phyloP scores from a whole-genome alignment of 1,139 yeast genomes.

The Saccharomycopsis crataegensis region DNA sequence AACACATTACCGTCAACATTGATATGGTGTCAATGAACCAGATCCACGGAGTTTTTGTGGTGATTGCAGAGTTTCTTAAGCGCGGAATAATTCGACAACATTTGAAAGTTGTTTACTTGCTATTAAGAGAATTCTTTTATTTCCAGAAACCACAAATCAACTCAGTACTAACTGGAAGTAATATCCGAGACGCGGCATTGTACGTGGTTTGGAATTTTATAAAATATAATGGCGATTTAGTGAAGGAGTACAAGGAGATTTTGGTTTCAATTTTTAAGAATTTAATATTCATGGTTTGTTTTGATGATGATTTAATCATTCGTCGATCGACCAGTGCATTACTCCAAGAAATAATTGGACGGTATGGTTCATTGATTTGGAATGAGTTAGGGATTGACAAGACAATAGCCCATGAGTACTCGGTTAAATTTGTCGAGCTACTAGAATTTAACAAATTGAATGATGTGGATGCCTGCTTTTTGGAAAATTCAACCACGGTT shows the following conservation, averaged over 20 bases:
- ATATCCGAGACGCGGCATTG: slow-evolving; percentile 78
- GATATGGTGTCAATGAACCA: slow-evolving; percentile 28
- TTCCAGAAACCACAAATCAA: slow-evolving; percentile 14
- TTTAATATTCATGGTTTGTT: slow-evolving; percentile 47
- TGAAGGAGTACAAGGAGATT: slow-evolving; percentile 20
- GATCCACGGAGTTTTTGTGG: slow-evolving; percentile 40
- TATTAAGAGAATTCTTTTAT: slow-evolving; percentile 10
- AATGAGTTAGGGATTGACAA: neutral
- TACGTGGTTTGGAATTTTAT: slow-evolving; percentile 65
- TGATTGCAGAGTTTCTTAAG: slow-evolving; percentile 36
- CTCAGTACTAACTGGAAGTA: slow-evolving; percentile 44
- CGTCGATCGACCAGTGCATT: slow-evolving; percentile 85
- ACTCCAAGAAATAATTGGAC: slow-evolving; percentile 75
- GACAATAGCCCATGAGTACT: slow-evolving; percentile 5
- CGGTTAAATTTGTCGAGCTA: slow-evolving; percentile 50
- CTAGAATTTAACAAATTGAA: slow-evolving; percentile 45
- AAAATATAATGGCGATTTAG: slow-evolving; percentile 30
- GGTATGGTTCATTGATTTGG: slow-evolving; percentile 45
- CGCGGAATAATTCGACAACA: slow-evolving; percentile 17
- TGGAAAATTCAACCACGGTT: slow-evolving; percentile 30
- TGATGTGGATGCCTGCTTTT: slow-evolving; percentile 34
- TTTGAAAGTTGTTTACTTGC: slow-evolving; percentile 24
- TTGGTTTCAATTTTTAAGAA: slow-evolving; percentile 31
- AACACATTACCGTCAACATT: slow-evolving; percentile 17
- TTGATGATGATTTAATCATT: slow-evolving; percentile 67